Conservation (phyloP, 106 monocot genomes). For the Xerophyta viscosa region DNA sequence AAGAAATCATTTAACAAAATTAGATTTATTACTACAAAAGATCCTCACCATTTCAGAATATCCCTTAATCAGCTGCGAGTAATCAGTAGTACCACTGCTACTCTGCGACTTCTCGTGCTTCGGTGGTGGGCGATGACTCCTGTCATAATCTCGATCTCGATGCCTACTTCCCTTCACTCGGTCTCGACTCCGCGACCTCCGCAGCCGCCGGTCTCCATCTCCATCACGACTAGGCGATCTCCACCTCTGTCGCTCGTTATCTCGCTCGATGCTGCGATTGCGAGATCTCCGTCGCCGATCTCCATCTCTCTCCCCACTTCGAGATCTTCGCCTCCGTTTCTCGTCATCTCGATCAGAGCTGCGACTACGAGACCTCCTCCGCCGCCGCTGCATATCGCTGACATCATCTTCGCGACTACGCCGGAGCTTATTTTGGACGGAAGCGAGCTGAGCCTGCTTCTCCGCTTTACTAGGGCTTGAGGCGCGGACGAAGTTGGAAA, state of each 20-base stretch:
- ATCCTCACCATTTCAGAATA: constrained; percentile 70
- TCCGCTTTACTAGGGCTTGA: constrained; percentile 18
- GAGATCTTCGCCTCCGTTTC: too few relatives aligned
- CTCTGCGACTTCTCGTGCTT: constrained; percentile 9
- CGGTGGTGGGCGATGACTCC: too few relatives aligned
- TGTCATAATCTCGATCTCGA: constrained; percentile 6
- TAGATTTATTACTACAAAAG: too few relatives aligned
- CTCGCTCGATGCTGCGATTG: not conserved
- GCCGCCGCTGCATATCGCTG: constrained; percentile 4
- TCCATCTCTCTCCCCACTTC: not conserved
- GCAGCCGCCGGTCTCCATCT: not conserved
- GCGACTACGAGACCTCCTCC: not conserved
- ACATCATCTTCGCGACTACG: constrained; percentile 7
- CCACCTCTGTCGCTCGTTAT: not conserved
- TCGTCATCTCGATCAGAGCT: not conserved
- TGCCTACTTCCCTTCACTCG: constrained; percentile 2
- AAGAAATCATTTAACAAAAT: too few relatives aligned
- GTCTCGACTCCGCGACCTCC: not conserved
- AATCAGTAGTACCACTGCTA: constrained; percentile 30
- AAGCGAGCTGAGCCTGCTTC: constrained; percentile 19
- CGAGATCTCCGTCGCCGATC: not conserved
- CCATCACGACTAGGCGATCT: not conserved
- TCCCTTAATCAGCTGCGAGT: constrained; percentile 49
- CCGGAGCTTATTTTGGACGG: constrained; percentile 47
- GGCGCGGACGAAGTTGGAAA: constrained; percentile 59